Percentiles rank a stretch among this genome's conserved stretches.
Evolutionary conservation across 2,329 filamentous ascomycete genomes (phyloP).

Genomic region (Colletotrichum coccodes): DNA sequence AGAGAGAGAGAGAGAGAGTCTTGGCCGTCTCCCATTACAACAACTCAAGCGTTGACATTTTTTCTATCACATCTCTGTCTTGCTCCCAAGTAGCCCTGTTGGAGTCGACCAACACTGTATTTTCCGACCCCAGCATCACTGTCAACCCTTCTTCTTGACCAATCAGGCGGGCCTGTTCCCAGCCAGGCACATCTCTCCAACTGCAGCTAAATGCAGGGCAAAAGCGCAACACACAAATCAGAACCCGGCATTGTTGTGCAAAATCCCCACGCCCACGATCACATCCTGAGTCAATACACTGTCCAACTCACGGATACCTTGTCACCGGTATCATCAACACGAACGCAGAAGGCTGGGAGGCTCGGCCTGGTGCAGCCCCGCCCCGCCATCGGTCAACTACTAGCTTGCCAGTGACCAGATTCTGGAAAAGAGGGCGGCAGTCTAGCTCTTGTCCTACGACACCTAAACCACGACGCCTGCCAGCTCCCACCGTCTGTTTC

Average conservation of each 20-base stretch:
- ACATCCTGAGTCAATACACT: neutral
- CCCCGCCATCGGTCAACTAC: conserved; percentile 7
- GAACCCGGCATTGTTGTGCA: conserved; percentile 10
- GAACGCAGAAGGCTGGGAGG: neutral
- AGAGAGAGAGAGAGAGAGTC: too few relatives aligned
- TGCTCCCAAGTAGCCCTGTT: neutral
- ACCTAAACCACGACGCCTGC: neutral
- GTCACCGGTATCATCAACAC: neutral
- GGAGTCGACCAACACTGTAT: neutral
- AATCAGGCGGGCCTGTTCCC: neutral
- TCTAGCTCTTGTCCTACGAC: neutral
- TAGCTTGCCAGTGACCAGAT: neutral
- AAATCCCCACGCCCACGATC: conserved; percentile 12
- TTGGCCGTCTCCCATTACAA: neutral
- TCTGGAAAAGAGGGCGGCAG: neutral
- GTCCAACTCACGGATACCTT: neutral
- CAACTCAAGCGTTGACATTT: neutral
- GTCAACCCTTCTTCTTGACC: neutral
- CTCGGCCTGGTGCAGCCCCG: neutral
- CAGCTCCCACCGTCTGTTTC: neutral
- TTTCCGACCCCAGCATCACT: neutral
- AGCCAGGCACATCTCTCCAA: conserved; percentile 13
- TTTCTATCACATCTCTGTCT: neutral
- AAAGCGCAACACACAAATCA: conserved; percentile 17
- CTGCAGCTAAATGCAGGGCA: conserved; percentile 22